Evolutionary conservation across 495 filamentous ascomycete species (phyloP).

Genomic region (Astrothelium macrocarpum): DNA sequence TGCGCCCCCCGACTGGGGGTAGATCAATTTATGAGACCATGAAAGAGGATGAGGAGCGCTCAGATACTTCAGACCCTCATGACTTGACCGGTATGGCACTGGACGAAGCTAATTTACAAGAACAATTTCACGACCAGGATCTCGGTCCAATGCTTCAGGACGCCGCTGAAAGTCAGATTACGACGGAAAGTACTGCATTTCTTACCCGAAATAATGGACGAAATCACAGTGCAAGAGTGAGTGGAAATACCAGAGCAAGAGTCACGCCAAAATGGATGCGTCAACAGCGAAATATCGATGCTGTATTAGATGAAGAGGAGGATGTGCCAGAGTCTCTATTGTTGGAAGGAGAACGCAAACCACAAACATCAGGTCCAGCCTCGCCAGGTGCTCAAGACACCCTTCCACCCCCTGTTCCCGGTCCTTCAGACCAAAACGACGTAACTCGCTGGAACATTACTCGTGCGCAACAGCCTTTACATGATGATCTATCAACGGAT

Average conservation of each 20-base stretch:
- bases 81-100: conserved; percentile 56
- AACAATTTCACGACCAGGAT: conserved; percentile 61
- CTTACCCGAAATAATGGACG: conserved; percentile 7
- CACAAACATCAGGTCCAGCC: not conserved
- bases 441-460: conserved; percentile 59
- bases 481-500: conserved; percentile 35
- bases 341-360: conserved; percentile 49
- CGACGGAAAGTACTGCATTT: conserved; percentile 45
- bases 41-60: conserved; percentile 49
- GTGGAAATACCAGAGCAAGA: not conserved
- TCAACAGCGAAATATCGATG: not conserved
- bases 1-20: not conserved
- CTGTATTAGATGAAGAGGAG: conserved; percentile 56
- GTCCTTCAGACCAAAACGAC: conserved; percentile 43
- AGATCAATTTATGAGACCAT: conserved; percentile 56
- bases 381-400: not conserved
- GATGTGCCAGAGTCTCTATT: conserved; percentile 86
- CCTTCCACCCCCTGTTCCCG: conserved; percentile 37
- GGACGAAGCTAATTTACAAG: conserved; percentile 59
- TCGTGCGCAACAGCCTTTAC: conserved; percentile 51
- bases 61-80: conserved; percentile 53
- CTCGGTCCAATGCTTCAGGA: conserved; percentile 57
- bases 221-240: not conserved
- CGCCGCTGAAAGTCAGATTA: conserved; percentile 50
- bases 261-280: conserved; percentile 1